phyloP scores from a whole-genome alignment of 768 basidiomycete genomes.

The Rhodosporidiobolus sp. region DNA sequence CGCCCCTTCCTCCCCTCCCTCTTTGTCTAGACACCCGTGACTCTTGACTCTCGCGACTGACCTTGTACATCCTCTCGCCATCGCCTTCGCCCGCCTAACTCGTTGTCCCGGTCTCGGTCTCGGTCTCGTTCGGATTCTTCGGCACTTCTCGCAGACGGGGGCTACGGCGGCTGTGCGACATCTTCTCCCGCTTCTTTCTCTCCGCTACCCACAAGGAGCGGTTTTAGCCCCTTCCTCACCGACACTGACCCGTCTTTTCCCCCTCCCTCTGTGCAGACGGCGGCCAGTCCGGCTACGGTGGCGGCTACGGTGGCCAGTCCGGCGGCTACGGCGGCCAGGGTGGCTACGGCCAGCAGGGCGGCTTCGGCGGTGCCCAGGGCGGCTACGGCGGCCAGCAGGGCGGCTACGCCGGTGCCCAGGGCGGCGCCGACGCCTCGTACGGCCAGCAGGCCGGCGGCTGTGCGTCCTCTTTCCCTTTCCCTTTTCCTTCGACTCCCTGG shows the following conservation, averaged over 20 bases:
- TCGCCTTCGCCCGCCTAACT: no score
- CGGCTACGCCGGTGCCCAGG: conserved; percentile 18
- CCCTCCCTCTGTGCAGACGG: background rate
- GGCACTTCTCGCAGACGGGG: no score
- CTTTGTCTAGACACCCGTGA: no score
- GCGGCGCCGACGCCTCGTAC: conserved; percentile 36
- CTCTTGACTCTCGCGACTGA: background rate
- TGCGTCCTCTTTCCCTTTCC: conserved; percentile 2
- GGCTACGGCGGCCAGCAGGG: conserved; percentile 42
- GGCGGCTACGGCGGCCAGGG: conserved; percentile 44
- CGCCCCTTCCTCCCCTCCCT: no score
- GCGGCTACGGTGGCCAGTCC: conserved; percentile 38
- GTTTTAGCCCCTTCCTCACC: no score
- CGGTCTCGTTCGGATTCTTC: no score
- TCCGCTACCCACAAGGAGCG: background rate
- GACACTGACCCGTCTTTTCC: background rate
- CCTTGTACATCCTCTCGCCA: no score
- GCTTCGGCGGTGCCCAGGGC: conserved; percentile 43
- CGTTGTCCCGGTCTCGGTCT: no score
- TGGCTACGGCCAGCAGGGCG: conserved; percentile 37
- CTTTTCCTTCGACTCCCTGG: background rate
- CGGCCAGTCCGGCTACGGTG: conserved; percentile 43
- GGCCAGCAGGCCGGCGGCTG: conserved; percentile 33
- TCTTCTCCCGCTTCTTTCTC: background rate
- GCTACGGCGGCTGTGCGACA: conserved; percentile 14